phyloP scores from a whole-genome alignment of 345 rosid genomes.

The Clarkia xantiana region DNA sequence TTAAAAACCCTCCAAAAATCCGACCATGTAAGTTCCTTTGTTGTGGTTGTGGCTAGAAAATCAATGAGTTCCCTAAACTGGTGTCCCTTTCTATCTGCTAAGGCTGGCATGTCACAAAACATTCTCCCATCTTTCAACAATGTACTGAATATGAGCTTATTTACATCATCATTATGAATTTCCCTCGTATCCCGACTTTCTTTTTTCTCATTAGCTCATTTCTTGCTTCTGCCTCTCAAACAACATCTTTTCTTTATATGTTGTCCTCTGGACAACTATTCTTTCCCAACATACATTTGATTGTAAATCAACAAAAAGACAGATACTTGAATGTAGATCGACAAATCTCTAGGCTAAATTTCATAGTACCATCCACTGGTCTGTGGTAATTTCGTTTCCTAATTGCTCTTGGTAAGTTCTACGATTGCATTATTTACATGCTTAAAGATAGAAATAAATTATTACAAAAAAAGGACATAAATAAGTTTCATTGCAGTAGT shows the following conservation, averaged over 20 bases:
- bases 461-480: too few species aligned
- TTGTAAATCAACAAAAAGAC: too few species aligned
- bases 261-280: too few species aligned
- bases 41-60: slow-evolving; percentile 88
- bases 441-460: too few species aligned
- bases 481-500: too few species aligned
- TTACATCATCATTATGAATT: slow-evolving; percentile 24
- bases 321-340: too few species aligned
- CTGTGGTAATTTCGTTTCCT: too few species aligned
- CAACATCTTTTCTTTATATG: slow-evolving; percentile 38
- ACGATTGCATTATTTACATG: too few species aligned
- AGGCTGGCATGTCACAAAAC: slow-evolving; percentile 70
- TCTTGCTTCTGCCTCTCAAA: slow-evolving; percentile 66
- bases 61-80: slow-evolving; percentile 45
- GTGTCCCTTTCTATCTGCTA: slow-evolving; percentile 74
- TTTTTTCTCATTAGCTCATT: slow-evolving; percentile 47
- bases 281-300: too few species aligned
- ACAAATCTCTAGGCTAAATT: too few species aligned
- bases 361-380: too few species aligned
- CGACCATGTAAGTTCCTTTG: slow-evolving; percentile 73
- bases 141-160: slow-evolving; percentile 22
- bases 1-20: slow-evolving; percentile 66
- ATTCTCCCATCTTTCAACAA: slow-evolving; percentile 62
- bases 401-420: too few species aligned
- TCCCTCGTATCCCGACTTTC: slow-evolving; percentile 39